A percentile compares a stretch with the other conserved stretches of the same genome.
These are phyloP conservation scores for Schizophyllum commune DNA, from an alignment of 1,284 basidiomycete species.

Conservation along the genomic window DNA sequence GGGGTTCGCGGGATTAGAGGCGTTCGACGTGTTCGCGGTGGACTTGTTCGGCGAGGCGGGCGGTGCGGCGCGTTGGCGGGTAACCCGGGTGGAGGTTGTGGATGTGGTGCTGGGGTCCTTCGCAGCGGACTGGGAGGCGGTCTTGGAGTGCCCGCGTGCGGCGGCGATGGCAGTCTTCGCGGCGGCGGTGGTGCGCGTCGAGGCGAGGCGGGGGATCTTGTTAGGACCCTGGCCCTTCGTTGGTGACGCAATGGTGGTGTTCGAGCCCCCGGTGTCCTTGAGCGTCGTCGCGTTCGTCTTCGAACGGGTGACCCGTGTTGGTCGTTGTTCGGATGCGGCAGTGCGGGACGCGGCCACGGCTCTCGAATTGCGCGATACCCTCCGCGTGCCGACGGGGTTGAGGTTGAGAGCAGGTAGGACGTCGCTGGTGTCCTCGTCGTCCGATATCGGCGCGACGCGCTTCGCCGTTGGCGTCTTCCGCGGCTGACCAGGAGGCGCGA, in stretches of 20 bases:
- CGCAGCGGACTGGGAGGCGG: conserved; percentile 12
- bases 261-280: conserved; percentile 22
- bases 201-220: conserved; percentile 67
- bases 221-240: conserved; percentile 45
- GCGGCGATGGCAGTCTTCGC: conserved; percentile 39
- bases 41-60: too few relatives aligned
- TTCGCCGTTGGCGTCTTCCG: conserved; percentile 78
- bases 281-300: conserved; percentile 44
- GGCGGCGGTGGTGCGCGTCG: conserved; percentile 42
- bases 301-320: conserved; percentile 67
- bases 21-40: too few relatives aligned
- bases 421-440: conserved; percentile 48
- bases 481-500: conserved; percentile 74
- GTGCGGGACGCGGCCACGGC: conserved; percentile 17
- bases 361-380: conserved; percentile 28
- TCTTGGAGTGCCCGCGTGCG: conserved; percentile 19
- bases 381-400: conserved; percentile 37
- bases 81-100: conserved; percentile 16
- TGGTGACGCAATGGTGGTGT: conserved; percentile 6
- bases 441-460: conserved; percentile 50
- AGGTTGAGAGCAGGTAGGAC: conserved; percentile 53
- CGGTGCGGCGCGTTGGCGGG: too few relatives aligned
- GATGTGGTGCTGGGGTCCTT: background rate
- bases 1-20: conserved; percentile 12
- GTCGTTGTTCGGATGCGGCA: conserved; percentile 59